Base-by-base conservation (phyloP, 768 basidiomycete species). In the Kwoniella shandongensis region DNA sequence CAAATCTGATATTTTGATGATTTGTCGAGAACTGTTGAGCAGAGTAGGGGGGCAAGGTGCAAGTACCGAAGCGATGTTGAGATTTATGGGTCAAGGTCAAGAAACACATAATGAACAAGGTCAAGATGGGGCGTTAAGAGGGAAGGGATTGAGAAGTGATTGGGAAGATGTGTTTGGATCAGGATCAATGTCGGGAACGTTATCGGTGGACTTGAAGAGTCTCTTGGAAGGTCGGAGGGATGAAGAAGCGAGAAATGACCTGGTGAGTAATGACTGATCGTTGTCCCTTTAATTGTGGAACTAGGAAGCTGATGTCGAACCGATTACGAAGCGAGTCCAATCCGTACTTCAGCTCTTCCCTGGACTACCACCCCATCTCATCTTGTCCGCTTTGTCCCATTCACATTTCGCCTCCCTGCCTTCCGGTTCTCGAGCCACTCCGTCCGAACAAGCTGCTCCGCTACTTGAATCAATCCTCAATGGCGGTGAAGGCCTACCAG, bases 401-500 rank as follows among this genome's bases (percentile, higher is more conserved):
- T 66, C 73, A 1, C 30, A 30, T 15, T 69, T 70, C 51, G 39
- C 65, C 22, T 52, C 63, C 22, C 20, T 55, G 22, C 50, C 65
- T 8, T 65, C 67, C 7, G 44, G 61, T n/a, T 35, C 57, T 13
- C 23, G 38, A 35, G 61, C 65, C 4, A 54, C 57, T 1, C 47
- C 62, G 0, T 69, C 69, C 15, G 64, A 62, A 18, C 53, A 45
- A 36, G 69, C 66, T 13, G 66, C 70, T 25, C 66, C 65, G 1
- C 45, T 76, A 0, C 63, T 73, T 39, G 69, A 76, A 10, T 61
- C 62, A 13, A 70, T 76, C 32, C 61, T 76, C n/a, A 57, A 50
- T 25, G 62, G 88, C 83, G 67, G 90, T 83, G 29, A 81, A 78
- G 55, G 82, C 78, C 67, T 84, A 83, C 56, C 85, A 78, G 68